Base-by-base conservation (phyloP, 306 rosid species). In the Cicer pinnatifidum region DNA sequence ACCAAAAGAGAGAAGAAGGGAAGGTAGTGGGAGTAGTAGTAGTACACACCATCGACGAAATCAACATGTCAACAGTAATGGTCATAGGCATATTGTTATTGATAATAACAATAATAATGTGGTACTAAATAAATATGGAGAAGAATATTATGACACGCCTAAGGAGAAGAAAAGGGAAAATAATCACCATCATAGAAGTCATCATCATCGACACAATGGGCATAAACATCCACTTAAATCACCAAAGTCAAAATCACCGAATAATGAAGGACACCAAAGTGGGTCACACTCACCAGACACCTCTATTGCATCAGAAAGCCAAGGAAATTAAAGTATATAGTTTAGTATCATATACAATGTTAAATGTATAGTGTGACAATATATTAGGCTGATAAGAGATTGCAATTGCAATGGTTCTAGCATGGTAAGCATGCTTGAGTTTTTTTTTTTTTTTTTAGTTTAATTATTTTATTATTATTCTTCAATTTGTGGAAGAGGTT, bases 261-360 rank as follows among this genome's bases (percentile, higher is more conserved):
- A 80, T 5, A 78, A 44, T 48, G 74, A 38, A 50, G 44, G 40
- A 19, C 75, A 37, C 19, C 77, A 62, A 35, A 82, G 77, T 13
- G 85, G 79, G n/a, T 73, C 85, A 7, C 82, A 58, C 68, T 90
- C 97, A 19, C 81, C 76, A 1, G 84, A 80, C 6, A 75, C 87
- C 78, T 2, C 88, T 71, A 0, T 59, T 80, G 78, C 83, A 64
- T 81, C 85, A 78, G 8, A 6, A 72, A 44, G 67, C 37, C 80
- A 80, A 59, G 73, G 76, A 75, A 41, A 74, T 59, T 35, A 35
- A 33, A 41, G 19, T 28, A 59, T 68, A 5, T 86, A 78, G 82
- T 71, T 16, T 51, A 67, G 70, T 6, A 68, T 73, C 17, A 11
- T 13, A 72, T 10, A 37, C 58, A 28, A 28, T 70, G 35, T 41